A percentile compares a stretch with the other conserved stretches of the same genome.
Evolutionary conservation across 495 filamentous ascomycete genomes (phyloP).

Genomic region (Cenococcum geophilum): DNA sequence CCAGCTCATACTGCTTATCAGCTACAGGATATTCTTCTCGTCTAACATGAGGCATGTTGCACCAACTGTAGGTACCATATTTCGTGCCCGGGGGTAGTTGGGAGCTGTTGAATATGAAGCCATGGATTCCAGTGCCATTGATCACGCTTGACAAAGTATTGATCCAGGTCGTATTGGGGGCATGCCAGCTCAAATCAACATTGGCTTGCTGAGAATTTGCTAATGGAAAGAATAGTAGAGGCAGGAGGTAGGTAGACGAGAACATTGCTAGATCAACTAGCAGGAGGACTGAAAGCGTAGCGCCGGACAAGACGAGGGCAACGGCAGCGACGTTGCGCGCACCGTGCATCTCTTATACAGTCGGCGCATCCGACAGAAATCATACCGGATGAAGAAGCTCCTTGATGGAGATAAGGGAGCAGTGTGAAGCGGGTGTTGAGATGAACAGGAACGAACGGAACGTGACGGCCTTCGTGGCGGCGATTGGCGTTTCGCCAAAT

Average conservation of each 20-base stretch:
- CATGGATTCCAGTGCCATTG: conserved; percentile 50
- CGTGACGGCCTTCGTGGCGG: not conserved
- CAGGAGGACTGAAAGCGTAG: not conserved
- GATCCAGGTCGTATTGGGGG: conserved; percentile 50
- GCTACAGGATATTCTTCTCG: conserved; percentile 49
- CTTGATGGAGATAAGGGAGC: not conserved
- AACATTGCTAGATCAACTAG: conserved; percentile 10
- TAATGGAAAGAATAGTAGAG: conserved; percentile 13
- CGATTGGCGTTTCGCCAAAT: not conserved
- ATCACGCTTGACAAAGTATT: conserved; percentile 52
- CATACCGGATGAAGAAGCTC: not conserved
- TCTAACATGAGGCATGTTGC: conserved; percentile 72
- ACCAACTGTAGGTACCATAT: conserved; percentile 63
- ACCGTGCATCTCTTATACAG: conserved; percentile 3
- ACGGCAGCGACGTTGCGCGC: not conserved
- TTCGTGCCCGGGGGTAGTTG: conserved; percentile 39
- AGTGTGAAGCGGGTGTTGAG: not conserved
- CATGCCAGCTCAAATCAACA: conserved; percentile 50
- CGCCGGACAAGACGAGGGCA: not conserved
- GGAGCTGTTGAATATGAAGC: conserved; percentile 60
- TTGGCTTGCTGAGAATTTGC: conserved; percentile 1
- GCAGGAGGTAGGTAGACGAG: conserved; percentile 7
- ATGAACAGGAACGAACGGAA: not conserved
- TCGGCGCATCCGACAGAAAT: not conserved
- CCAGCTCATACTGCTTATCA: conserved; percentile 46